Base-by-base conservation (phyloP, 768 basidiomycete genomes). In the Mycena alexandri region DNA sequence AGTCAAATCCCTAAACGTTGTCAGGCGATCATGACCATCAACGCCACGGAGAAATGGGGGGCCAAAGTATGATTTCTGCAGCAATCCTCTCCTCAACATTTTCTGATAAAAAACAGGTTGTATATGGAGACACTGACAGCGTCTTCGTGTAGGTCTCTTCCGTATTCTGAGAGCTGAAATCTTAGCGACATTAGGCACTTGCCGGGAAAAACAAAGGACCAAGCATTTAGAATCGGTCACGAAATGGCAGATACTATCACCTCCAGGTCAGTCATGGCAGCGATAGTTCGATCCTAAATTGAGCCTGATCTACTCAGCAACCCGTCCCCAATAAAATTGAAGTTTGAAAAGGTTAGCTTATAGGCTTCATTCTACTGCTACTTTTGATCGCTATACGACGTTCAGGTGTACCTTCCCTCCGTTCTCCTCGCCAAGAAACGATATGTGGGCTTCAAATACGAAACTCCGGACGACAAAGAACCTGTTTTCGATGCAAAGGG, bases 101-200 rank as follows among this genome's bases (percentile, higher is more conserved):
- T 56, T 43, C 56, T 67, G 19, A 66, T 38, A 19, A 38, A 16
- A 29, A 19, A 41, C 41, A 86, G 84, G 94, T 98, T 17, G 95
- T 98, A 17, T 99, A 99, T 75, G 98, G 98, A 13, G 98, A 99
- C 73, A 99, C 98, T 0, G 98, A 99, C 78, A 98, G 96, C 17
- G 80, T 98, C 46, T 99, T 99, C 76, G 85, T 99, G 77, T 87
- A 69, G 55, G 84, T 76, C 19, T 19, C 25, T 16, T 41, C 33
- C 34, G n/a, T 14, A 1, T n/a, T 16, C 51, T 17, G 41, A 33
- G 21, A 16, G 13, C 25, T 44, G 29, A 29, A 33, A 55, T 9
- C 58, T 48, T 34, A 54, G 36, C 22, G 16, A 24, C 24, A 21
- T 41, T 25, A 87, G 86, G 21, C 90, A 95, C 70, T 82, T 99